Percentiles rank a stretch among this genome's conserved stretches.
These are phyloP conservation scores for Sugiyamaella floridensis DNA, from an alignment of 805 yeast species.

Conservation along the genomic window DNA sequence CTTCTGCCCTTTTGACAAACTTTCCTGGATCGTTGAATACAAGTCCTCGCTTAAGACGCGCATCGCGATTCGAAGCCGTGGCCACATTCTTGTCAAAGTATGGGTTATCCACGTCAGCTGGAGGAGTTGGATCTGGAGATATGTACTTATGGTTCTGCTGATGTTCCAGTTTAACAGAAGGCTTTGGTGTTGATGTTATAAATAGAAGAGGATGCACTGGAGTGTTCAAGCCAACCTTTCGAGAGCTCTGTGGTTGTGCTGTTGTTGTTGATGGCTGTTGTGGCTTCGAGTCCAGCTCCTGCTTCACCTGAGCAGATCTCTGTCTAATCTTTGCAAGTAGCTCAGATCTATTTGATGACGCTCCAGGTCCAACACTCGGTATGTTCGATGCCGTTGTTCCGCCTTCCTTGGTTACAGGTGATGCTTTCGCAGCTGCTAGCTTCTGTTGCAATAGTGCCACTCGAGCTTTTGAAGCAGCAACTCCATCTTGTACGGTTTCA, in stretches of 20 bases:
- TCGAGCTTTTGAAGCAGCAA: neutral
- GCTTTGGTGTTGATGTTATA: constrained; percentile 1
- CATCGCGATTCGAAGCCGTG: constrained; percentile 2
- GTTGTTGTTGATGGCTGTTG: neutral
- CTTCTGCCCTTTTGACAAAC: constrained; percentile 48
- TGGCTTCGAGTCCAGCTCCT: neutral
- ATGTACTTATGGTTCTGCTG: constrained; percentile 4
- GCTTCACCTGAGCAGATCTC: constrained; percentile 16
- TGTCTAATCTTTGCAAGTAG: constrained; percentile 18
- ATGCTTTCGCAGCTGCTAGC: neutral
- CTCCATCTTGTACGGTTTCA: neutral
- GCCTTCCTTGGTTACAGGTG: neutral
- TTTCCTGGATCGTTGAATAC: constrained; percentile 59
- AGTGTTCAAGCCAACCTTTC: constrained; percentile 21
- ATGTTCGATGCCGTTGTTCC: neutral
- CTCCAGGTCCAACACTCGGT: neutral
- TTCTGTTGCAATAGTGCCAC: neutral
- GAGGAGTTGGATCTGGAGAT: neutral
- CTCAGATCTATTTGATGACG: neutral
- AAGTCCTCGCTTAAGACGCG: constrained; percentile 33
- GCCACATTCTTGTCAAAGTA: constrained; percentile 28
- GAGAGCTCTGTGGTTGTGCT: neutral
- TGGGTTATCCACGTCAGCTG: constrained; percentile 28
- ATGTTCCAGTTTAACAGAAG: neutral
- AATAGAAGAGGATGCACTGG: constrained; percentile 29